Evolutionary conservation across 192 early-diverging fungal species (phyloP).

Genomic region (Chytriomyces confervae): DNA sequence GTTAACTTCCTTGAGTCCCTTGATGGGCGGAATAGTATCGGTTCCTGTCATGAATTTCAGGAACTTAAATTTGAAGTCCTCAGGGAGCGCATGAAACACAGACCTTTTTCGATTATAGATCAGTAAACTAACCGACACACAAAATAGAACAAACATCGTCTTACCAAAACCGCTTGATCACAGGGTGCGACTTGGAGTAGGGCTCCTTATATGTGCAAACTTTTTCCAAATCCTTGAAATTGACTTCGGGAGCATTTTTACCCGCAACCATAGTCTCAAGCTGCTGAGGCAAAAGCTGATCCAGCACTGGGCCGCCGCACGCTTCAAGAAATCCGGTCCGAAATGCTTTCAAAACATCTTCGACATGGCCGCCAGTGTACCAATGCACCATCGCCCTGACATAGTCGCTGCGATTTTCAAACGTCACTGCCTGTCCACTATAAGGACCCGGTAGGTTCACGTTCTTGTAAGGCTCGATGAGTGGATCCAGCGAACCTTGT

Average conservation of each 20-base stretch:
- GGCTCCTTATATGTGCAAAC: conserved; percentile 28
- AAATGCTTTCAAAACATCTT: conserved; percentile 17
- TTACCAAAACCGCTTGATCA: conserved; percentile 33
- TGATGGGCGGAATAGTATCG: conserved; percentile 28
- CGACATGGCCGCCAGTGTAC: conserved; percentile 22
- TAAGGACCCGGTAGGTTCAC: conserved; percentile 6
- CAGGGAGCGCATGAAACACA: conserved; percentile 28
- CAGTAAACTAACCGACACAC: neutral
- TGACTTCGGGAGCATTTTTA: neutral
- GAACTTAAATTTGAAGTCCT: conserved; percentile 29
- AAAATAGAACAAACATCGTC: neutral
- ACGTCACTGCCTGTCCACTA: conserved; percentile 12
- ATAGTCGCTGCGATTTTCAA: conserved; percentile 26
- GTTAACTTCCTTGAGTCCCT: conserved; percentile 22
- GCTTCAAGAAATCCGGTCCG: conserved; percentile 20
- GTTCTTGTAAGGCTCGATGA: conserved; percentile 29
- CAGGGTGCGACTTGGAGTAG: conserved; percentile 25
- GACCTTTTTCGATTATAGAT: conserved; percentile 23
- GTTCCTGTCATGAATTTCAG: conserved; percentile 35
- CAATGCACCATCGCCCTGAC: conserved; percentile 19
- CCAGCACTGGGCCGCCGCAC: conserved; percentile 25
- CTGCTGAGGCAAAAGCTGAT: conserved; percentile 19
- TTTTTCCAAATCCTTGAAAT: conserved; percentile 22
- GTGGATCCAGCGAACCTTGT: neutral
- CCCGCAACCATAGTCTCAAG: conserved; percentile 14